phyloP scores from a whole-genome alignment of 2,329 filamentous ascomycete species.

The Colletotrichum cereale region DNA sequence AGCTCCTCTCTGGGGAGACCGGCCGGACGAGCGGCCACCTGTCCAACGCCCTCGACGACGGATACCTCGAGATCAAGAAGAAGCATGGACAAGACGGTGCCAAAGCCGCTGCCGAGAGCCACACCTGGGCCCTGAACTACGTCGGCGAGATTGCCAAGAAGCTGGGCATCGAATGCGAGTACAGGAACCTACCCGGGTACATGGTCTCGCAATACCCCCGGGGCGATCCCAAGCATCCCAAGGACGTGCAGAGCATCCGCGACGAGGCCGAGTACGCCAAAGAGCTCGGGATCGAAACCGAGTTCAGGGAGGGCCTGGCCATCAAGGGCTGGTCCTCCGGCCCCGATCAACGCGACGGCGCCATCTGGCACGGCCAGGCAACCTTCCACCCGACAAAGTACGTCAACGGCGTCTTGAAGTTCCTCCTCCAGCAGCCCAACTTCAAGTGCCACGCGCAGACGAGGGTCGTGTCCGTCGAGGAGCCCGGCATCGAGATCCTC shows the following conservation, averaged over 20 bases:
- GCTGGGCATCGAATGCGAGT: constrained; percentile 68
- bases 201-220: constrained; percentile 62
- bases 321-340: constrained; percentile 62
- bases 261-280: constrained; percentile 59
- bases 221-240: constrained; percentile 55
- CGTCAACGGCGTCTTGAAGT: constrained; percentile 63
- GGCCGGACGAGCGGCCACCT: constrained; percentile 67
- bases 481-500: constrained; percentile 60
- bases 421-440: constrained; percentile 63
- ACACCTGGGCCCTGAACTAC: constrained; percentile 64
- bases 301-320: constrained; percentile 57
- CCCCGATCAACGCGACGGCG: constrained; percentile 63
- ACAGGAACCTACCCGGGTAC: constrained; percentile 62
- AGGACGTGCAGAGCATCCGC: constrained; percentile 59
- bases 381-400: constrained; percentile 71
- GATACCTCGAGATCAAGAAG: constrained; percentile 62
- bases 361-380: constrained; percentile 61
- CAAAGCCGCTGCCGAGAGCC: constrained; percentile 63
- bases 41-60: constrained; percentile 66
- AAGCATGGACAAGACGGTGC: constrained; percentile 65
- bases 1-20: constrained; percentile 66
- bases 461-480: constrained; percentile 59
- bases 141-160: constrained; percentile 63
- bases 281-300: constrained; percentile 57
- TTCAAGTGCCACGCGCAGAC: constrained; percentile 67